A percentile compares a stretch with the other conserved stretches of the same genome.
phyloP scores from a whole-genome alignment of 192 early-diverging fungal genomes.

The Thoreauomyces humboldtii region DNA sequence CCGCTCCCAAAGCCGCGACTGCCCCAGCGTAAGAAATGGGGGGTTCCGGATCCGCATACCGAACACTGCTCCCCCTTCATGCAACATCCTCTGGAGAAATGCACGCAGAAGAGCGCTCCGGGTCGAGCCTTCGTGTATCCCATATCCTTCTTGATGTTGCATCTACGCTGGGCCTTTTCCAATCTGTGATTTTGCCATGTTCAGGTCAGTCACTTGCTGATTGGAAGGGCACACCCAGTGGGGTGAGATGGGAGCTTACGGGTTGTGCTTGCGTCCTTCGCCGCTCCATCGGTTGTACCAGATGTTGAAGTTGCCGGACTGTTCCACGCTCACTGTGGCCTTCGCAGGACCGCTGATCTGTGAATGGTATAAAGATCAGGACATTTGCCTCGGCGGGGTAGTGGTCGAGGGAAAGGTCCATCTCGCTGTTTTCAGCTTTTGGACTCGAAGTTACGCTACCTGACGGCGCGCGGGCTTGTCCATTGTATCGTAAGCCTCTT shows the following conservation, averaged over 20 bases:
- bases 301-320: conserved; percentile 59
- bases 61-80: conserved; percentile 57
- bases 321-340: conserved; percentile 36
- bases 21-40: too few relatives aligned
- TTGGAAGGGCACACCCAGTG: background rate
- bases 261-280: conserved; percentile 35
- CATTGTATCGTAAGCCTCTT: too few relatives aligned
- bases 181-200: conserved; percentile 25
- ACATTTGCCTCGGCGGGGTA: background rate
- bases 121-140: conserved; percentile 66
- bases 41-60: too few relatives aligned
- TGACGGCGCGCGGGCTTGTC: conserved; percentile 39
- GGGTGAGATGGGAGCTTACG: conserved; percentile 29
- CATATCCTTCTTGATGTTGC: conserved; percentile 61
- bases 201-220: conserved; percentile 2
- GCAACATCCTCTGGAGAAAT: conserved; percentile 82
- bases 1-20: too few relatives aligned
- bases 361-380: background rate
- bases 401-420: background rate
- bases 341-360: conserved; percentile 4
- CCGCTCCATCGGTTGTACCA: conserved; percentile 65
- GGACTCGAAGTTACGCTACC: background rate
- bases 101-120: conserved; percentile 72
- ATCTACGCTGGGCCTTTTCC: conserved; percentile 61
- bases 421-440: background rate